phyloP scores from a whole-genome alignment of 2,329 filamentous ascomycete species.

The Xenosphaeropsis pyriputrescens region DNA sequence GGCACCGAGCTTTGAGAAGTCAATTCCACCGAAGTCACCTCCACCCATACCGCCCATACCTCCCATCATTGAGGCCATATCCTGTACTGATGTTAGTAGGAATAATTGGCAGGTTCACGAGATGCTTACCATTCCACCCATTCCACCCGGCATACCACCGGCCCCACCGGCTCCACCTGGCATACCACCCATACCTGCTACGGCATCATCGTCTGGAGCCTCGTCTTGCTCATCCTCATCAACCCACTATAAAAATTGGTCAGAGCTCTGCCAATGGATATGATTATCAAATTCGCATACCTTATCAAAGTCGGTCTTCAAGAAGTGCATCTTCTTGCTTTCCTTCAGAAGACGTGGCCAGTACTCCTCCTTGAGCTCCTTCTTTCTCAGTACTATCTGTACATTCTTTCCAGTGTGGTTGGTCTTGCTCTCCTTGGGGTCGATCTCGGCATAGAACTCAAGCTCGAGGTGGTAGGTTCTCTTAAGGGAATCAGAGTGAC shows the following conservation, averaged over 20 bases:
- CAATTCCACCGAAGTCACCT: constrained; percentile 73
- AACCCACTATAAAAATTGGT: constrained; percentile 13
- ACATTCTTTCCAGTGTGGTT: constrained; percentile 81
- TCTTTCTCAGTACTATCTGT: constrained; percentile 89
- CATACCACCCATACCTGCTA: constrained; percentile 43
- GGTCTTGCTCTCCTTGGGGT: constrained; percentile 68
- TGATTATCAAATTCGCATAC: constrained; percentile 24
- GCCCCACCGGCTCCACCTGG: constrained; percentile 24
- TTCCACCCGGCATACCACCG: constrained; percentile 16
- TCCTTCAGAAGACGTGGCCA: constrained; percentile 95
- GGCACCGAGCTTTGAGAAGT: constrained; percentile 81
- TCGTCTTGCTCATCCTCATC: constrained; percentile 75
- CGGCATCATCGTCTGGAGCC: constrained; percentile 67
- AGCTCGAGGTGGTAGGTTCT: constrained; percentile 74
- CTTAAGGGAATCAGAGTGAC: constrained; percentile 73
- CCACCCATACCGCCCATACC: constrained; percentile 23
- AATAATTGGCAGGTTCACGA: no score
- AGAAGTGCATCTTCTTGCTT: constrained; percentile 75
- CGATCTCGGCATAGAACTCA: constrained; percentile 83
- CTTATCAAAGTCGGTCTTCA: constrained; percentile 99
- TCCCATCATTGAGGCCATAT: constrained; percentile 21
- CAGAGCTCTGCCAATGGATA: neutral
- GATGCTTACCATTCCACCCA: constrained; percentile 18
- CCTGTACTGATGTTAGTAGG: constrained; percentile 3
- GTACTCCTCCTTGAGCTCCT: constrained; percentile 86